Evolutionary conservation across 768 basidiomycete genomes (phyloP).

Genomic region (Tulasnella sp.): DNA sequence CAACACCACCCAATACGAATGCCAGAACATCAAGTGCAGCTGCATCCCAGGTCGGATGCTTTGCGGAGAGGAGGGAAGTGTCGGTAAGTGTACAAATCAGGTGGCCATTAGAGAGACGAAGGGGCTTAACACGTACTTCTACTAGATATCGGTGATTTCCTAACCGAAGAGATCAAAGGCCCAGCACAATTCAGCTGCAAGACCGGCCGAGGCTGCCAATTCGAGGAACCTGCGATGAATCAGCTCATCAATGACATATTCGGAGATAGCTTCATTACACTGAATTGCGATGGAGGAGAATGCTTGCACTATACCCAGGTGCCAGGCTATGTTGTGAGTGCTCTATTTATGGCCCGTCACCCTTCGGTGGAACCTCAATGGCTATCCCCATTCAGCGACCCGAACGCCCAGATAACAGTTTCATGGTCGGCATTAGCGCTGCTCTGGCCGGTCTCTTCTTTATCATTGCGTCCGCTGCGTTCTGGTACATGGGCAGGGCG

Average conservation of each 20-base stretch:
- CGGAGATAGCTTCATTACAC: constrained; percentile 84
- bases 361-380: not conserved
- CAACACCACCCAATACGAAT: constrained; percentile 74
- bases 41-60: constrained; percentile 94
- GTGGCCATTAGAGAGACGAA: not conserved
- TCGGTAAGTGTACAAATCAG: constrained; percentile 57
- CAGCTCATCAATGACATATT: constrained; percentile 89
- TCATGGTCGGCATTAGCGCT: constrained; percentile 79
- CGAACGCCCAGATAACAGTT: constrained; percentile 63
- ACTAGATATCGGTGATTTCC: constrained; percentile 91
- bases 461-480: constrained; percentile 63
- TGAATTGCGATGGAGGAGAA: constrained; percentile 85
- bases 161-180: constrained; percentile 83
- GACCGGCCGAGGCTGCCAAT: constrained; percentile 69
- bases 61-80: constrained; percentile 91
- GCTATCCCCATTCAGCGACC: constrained; percentile 14
- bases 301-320: constrained; percentile 92
- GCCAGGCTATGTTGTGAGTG: constrained; percentile 77
- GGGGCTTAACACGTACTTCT: not conserved
- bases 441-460: constrained; percentile 75
- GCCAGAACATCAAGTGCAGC: constrained; percentile 79
- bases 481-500: constrained; percentile 89
- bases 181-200: constrained; percentile 83
- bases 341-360: not conserved
- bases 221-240: constrained; percentile 97